Evolutionary conservation across 2,329 filamentous ascomycete species (phyloP).

Genomic region (Aureobasidium sp.): DNA sequence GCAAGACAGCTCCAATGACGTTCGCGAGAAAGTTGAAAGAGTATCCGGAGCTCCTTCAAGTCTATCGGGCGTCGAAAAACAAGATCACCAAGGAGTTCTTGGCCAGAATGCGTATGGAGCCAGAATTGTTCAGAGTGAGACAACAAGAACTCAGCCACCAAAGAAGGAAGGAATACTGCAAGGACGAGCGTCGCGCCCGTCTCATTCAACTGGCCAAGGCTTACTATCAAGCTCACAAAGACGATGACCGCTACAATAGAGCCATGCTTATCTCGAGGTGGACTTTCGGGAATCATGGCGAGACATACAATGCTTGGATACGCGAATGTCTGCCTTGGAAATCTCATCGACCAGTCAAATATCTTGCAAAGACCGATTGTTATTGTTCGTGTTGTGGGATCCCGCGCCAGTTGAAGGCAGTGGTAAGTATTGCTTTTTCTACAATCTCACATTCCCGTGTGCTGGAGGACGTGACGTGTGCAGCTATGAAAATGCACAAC

Average conservation of each 20-base stretch:
- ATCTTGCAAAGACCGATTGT: neutral
- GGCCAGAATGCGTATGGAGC: neutral
- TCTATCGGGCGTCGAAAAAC: too few species aligned
- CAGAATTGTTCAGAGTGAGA: neutral
- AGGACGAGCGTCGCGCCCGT: neutral
- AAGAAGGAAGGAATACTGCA: neutral
- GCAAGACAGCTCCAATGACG: too few species aligned
- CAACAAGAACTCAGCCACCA: neutral
- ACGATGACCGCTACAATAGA: neutral
- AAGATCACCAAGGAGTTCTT: neutral
- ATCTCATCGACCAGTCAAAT: neutral
- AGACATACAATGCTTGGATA: neutral
- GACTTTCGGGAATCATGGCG: neutral
- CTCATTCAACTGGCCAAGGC: neutral
- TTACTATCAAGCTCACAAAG: neutral
- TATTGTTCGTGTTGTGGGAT: neutral
- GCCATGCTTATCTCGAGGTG: neutral
- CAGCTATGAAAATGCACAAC: too few species aligned
- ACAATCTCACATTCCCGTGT: too few species aligned
- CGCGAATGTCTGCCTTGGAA: neutral
- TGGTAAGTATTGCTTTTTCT: neutral
- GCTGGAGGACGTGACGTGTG: too few species aligned
- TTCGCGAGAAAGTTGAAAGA: neutral
- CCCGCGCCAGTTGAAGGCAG: neutral
- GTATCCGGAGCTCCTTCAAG: neutral